These are phyloP conservation scores for Candida andamanensis DNA, from an alignment of 805 yeast genomes.

Conservation along the genomic window DNA sequence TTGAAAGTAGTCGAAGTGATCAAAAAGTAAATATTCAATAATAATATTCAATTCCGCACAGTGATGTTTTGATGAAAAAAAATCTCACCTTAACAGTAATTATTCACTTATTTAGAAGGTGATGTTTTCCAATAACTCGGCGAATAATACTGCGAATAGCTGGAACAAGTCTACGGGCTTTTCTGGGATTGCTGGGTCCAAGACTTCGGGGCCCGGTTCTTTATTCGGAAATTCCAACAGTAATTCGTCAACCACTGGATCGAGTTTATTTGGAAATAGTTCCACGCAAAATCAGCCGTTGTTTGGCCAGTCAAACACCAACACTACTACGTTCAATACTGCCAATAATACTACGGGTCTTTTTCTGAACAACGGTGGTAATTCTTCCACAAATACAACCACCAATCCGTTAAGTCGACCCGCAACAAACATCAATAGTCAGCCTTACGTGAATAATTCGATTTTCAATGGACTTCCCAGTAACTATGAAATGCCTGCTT, in stretches of 20 bases:
- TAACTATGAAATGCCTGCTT: conserved; percentile 10
- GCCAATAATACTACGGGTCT: neutral
- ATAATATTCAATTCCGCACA: too few species aligned
- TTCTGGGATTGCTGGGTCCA: conserved; percentile 1
- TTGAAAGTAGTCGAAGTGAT: conserved; percentile 6
- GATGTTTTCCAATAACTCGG: neutral
- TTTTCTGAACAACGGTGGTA: neutral
- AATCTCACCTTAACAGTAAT: neutral
- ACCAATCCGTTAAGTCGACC: conserved; percentile 7
- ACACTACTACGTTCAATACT: neutral
- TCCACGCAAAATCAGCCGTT: conserved; percentile 3
- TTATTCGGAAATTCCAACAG: conserved; percentile 17
- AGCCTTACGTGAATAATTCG: conserved; percentile 6
- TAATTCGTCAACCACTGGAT: conserved; percentile 8
- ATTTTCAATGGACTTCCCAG: conserved; percentile 8
- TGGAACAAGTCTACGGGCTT: conserved; percentile 8
- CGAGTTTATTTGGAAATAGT: conserved; percentile 21
- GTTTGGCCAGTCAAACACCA: neutral
- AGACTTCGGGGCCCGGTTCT: conserved; percentile 1
- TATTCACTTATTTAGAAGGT: too few species aligned
- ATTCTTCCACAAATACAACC: conserved; percentile 4
- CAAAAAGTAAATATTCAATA: too few species aligned
- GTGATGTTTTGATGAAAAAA: neutral
- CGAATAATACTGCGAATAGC: conserved; percentile 4
- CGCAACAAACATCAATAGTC: conserved; percentile 1